Base-by-base conservation (phyloP, 2,329 filamentous ascomycete species). In the Falciphora oryzae region DNA sequence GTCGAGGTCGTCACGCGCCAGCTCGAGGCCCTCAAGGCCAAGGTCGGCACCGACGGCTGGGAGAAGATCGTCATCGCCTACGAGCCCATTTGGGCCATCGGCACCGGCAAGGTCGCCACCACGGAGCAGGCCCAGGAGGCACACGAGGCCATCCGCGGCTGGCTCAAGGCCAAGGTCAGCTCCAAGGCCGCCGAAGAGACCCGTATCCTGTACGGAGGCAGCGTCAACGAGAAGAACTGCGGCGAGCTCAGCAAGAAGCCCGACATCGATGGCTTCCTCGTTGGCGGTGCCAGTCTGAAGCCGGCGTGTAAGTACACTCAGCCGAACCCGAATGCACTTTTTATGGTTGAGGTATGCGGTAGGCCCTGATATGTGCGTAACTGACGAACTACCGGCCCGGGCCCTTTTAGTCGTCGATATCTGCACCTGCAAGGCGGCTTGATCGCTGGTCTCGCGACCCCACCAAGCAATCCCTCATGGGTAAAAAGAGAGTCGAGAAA, bases 221-320 rank as follows among this genome's bases (percentile, higher is more conserved):
- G 90, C 73, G 95, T 99, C 73, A 96, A 85, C 76, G 95, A 97
- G 85, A 97, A 97, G 90, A 99, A 99, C 88, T 96, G 92, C 85
- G 86, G 84, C 75, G 94, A 98, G 69, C 86, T 99, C 73, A 88
- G 90, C 77, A 94, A 93, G 84, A 88, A 98, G 86, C 78, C 86
- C 69, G 95, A 99, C 79, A 97, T 99, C 78, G 95, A 99, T 79
- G 95, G 95, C 66, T 98, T 98, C 89, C 86, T 98, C 71, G 94
- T 98, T 70, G 94, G 94, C 70, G 94, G 94, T 79, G 94, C 94
- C 75, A 95, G 91, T 78, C 87, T 98, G 82, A 98, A 98, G 89
- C 94, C 94, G 75, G 93, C 92, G 70, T 97, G 89, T 92, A 81
- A 84, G 89, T 83, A 59, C 16, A 59, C 16, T 53, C 60, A 61